Evolutionary conservation across 192 early-diverging fungal genomes (phyloP).

Genomic region (Coemansia sp.): DNA sequence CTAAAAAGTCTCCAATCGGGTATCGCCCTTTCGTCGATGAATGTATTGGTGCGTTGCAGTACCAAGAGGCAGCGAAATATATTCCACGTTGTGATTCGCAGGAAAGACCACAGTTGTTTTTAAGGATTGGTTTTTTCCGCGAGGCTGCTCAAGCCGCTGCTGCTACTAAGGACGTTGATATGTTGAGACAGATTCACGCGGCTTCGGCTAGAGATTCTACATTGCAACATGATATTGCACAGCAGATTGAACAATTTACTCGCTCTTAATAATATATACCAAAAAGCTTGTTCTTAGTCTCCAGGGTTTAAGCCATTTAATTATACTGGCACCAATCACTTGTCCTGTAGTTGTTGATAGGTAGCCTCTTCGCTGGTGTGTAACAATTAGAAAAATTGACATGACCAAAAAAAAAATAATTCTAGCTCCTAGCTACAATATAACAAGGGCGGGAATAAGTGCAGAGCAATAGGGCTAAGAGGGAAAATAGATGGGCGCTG

Average conservation of each 20-base stretch:
- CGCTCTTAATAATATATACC: not conserved
- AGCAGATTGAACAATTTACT: slow-evolving; percentile 41
- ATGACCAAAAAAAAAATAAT: too few relatives aligned
- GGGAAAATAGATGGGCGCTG: too few relatives aligned
- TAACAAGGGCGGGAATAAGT: too few relatives aligned
- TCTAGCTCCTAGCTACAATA: too few relatives aligned
- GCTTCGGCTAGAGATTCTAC: slow-evolving; percentile 18
- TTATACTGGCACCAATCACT: too few relatives aligned
- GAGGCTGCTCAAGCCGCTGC: slow-evolving; percentile 75
- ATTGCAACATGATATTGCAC: slow-evolving; percentile 38
- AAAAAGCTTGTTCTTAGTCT: too few relatives aligned
- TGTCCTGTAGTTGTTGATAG: too few relatives aligned
- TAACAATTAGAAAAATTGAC: too few relatives aligned
- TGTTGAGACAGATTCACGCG: slow-evolving; percentile 59
- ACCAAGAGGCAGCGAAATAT: slow-evolving; percentile 75
- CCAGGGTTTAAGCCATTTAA: too few relatives aligned
- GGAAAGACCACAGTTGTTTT: slow-evolving; percentile 63
- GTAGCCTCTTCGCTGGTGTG: too few relatives aligned
- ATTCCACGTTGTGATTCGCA: slow-evolving; percentile 70
- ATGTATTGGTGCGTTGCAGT: slow-evolving; percentile 75
- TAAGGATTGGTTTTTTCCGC: slow-evolving; percentile 73
- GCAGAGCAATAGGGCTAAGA: too few relatives aligned
- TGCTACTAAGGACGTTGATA: slow-evolving; percentile 63
- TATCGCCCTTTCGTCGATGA: slow-evolving; percentile 81
- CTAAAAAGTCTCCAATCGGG: slow-evolving; percentile 80